phyloP scores from a whole-genome alignment of 2,329 filamentous ascomycete genomes.

The Fusarium domesticum region DNA sequence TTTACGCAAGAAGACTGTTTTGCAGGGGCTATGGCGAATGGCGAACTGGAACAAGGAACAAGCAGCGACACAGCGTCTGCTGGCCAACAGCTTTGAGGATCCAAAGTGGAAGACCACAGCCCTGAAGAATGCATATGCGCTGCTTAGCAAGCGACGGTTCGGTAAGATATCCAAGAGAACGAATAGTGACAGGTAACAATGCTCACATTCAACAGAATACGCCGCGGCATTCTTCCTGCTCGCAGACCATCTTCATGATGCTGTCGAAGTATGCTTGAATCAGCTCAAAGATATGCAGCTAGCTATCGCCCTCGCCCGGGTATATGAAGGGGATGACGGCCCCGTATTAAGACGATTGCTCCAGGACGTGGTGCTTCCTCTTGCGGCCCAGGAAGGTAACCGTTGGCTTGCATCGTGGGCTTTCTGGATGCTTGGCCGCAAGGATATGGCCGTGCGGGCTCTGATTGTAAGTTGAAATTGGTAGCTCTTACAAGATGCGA shows the following conservation, averaged over 20 bases:
- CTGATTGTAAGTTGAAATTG: conserved; percentile 61
- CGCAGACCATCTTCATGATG: conserved; percentile 79
- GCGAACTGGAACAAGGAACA: conserved; percentile 88
- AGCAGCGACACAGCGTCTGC: conserved; percentile 68
- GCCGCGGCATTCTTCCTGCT: conserved; percentile 94
- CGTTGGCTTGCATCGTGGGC: conserved; percentile 95
- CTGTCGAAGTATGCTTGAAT: conserved; percentile 79
- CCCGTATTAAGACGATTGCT: conserved; percentile 71
- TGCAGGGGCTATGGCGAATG: conserved; percentile 93
- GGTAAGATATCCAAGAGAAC: conserved; percentile 46
- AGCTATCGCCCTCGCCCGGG: conserved; percentile 80
- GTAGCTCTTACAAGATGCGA: not conserved
- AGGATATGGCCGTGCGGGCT: conserved; percentile 79
- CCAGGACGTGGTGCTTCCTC: conserved; percentile 72
- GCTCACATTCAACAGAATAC: conserved; percentile 64
- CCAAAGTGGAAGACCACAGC: conserved; percentile 84
- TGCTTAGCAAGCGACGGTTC: conserved; percentile 87
- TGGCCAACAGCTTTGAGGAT: conserved; percentile 89
- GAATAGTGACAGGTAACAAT: not conserved
- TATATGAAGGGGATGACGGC: conserved; percentile 83
- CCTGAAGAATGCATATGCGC: conserved; percentile 91
- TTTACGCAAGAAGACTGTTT: conserved; percentile 81
- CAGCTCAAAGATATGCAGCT: conserved; percentile 88
- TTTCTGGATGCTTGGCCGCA: conserved; percentile 83
- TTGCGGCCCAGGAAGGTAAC: conserved; percentile 79